Percentiles rank a stretch among this genome's conserved stretches.
Conservation (phyloP, 352 stramenopile species). For the Phytophthora colocasiae region DNA sequence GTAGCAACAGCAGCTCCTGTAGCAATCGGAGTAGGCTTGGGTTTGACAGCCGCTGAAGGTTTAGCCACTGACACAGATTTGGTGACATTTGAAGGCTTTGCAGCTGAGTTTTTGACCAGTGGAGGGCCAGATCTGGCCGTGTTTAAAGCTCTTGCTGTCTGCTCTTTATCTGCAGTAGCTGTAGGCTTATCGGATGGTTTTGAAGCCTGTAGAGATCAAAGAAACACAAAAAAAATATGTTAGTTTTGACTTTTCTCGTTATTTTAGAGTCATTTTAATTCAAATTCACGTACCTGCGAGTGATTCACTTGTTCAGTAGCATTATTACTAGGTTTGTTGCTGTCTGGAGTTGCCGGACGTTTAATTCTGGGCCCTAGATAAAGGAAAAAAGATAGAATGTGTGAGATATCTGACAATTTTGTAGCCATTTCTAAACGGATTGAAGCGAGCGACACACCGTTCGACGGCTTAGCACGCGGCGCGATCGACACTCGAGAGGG, state of each 20-base stretch:
- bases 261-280: neutral
- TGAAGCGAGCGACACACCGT: constrained; percentile 45
- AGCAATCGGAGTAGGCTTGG: constrained; percentile 2
- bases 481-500: constrained; percentile 72
- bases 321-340: neutral
- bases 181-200: constrained; percentile 1
- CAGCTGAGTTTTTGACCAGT: constrained; percentile 5
- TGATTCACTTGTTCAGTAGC: neutral
- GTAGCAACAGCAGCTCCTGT: neutral
- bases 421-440: constrained; percentile 1
- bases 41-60: neutral
- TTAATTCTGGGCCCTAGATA: constrained; percentile 39
- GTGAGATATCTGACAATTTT: constrained; percentile 11
- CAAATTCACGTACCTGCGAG: constrained; percentile 23
- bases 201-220: constrained; percentile 4
- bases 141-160: neutral
- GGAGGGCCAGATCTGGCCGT: neutral
- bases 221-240: neutral
- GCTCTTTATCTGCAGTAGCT: constrained; percentile 1
- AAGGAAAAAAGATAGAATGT: constrained; percentile 1
- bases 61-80: constrained; percentile 2
- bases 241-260: neutral
- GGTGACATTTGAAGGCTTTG: constrained; percentile 4
- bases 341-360: constrained; percentile 19
- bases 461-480: constrained; percentile 66